Base-by-base conservation (phyloP, 1,139 yeast species). In the Pichia sp. region DNA sequence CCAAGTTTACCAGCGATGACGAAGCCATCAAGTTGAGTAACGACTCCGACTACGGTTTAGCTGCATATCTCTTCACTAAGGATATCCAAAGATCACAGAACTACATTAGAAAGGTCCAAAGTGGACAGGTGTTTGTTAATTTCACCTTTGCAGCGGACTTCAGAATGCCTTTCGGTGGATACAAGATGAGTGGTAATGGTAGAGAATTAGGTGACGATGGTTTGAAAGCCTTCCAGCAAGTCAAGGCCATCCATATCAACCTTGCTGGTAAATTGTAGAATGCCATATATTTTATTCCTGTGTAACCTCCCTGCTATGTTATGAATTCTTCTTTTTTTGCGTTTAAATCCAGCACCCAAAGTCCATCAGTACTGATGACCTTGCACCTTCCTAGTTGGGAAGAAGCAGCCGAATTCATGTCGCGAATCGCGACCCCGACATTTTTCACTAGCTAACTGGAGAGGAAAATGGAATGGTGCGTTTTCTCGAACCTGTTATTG, bases 141-240 rank as follows among this genome's bases (percentile, higher is more conserved):
- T 66, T 73, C 15, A 69, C 77, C 29, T 72, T 72, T 55, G 77
- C 74, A 50, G 68, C 75, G 23, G 79, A 72, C 48, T 53, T 55
- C 37, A 73, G 70, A 50, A 60, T 73, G 52, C 80, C 80, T 40
- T 74, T 74, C 46, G 80, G 80, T 48, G 63, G 63, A n/a, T 56
- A 50, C 38, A 74, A 74, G 59, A 58, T 65, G 66, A 66, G 74
- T 45, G 80, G 80, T 51, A 60, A 69, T 35, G 80, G 80, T 41
- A 66, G 80, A 54, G 79, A 74, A 56, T 66, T 74, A 53, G 79
- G 80, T 33, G 77, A 72, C 50, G 72, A 72, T 44, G 79, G 79
- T 36, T 59, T 74, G 48, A 59, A 63, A 32, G 69, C 66, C 43
- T 74, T 73, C 59, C 72, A 75, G 19, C 77, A 73, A 54, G 73